phyloP scores from a whole-genome alignment of 495 filamentous ascomycete genomes.

The Tuber melanosporum region DNA sequence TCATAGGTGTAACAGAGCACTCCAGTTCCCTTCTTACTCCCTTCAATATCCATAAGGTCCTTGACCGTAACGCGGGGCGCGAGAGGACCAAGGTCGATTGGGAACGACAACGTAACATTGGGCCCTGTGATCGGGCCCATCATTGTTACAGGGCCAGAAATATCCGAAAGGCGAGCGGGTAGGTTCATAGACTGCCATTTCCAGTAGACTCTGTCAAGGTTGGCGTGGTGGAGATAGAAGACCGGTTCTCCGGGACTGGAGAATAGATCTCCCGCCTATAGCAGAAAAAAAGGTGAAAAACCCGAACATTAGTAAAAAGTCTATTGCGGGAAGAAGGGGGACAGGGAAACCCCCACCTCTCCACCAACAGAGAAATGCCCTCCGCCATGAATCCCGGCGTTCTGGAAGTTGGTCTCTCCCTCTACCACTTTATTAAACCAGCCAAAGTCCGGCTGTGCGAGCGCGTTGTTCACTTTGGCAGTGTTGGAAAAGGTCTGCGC shows the following conservation, averaged over 20 bases:
- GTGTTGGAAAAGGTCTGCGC: conserved; percentile 40
- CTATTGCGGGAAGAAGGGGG: neutral
- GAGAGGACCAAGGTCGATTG: conserved; percentile 40
- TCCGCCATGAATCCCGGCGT: conserved; percentile 58
- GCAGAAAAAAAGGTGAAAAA: neutral
- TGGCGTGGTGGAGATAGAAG: conserved; percentile 56
- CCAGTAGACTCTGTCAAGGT: conserved; percentile 56
- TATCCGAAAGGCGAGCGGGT: conserved; percentile 35
- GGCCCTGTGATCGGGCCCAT: conserved; percentile 42
- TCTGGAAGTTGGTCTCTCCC: conserved; percentile 48
- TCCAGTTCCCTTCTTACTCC: conserved; percentile 8
- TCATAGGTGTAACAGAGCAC: conserved; percentile 26
- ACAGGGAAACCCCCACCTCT: conserved; percentile 10
- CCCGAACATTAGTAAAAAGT: neutral
- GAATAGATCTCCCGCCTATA: conserved; percentile 39
- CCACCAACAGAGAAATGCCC: conserved; percentile 59
- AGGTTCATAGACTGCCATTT: conserved; percentile 41
- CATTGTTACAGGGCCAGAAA: conserved; percentile 36
- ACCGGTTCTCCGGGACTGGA: conserved; percentile 47
- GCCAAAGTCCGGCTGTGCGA: conserved; percentile 25
- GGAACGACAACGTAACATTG: conserved; percentile 44
- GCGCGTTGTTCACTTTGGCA: conserved; percentile 19
- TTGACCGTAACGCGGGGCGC: conserved; percentile 18
- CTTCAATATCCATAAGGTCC: conserved; percentile 33
- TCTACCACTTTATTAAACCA: conserved; percentile 40